Conservation (phyloP, 345 rosid genomes). For the Microcos paniculata region DNA sequence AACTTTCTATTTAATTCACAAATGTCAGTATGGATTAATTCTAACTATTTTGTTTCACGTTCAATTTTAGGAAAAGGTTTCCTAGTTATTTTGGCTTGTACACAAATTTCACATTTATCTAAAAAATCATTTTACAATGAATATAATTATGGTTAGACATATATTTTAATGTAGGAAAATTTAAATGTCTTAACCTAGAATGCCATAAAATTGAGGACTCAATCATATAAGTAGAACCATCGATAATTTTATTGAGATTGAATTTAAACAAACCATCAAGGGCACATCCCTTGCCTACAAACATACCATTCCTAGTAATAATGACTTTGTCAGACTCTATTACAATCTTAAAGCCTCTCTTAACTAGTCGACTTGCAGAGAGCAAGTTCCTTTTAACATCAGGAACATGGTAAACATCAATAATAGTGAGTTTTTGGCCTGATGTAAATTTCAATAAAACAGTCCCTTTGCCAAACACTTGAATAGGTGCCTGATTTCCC, state of each 20-base stretch:
- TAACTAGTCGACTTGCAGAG: not conserved
- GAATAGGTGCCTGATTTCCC: not conserved
- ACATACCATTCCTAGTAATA: slow-evolving; percentile 5
- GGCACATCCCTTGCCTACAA: slow-evolving; percentile 6
- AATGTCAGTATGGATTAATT: not conserved
- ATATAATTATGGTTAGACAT: not conserved
- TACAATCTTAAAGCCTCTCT: slow-evolving; percentile 9
- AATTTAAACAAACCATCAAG: slow-evolving; percentile 7
- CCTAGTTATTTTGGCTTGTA: not conserved
- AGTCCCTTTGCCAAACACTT: not conserved
- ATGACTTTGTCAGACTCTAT: slow-evolving; percentile 3
- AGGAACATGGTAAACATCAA: not conserved
- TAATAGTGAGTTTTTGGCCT: not conserved
- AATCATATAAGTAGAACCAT: not conserved
- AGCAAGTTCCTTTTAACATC: slow-evolving; percentile 16
- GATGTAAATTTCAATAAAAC: not conserved
- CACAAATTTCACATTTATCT: not conserved
- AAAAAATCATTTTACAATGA: not conserved
- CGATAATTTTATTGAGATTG: not conserved
- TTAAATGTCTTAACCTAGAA: slow-evolving; percentile 2
- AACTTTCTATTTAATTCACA: not conserved
- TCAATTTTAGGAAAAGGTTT: not conserved
- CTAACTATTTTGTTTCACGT: not conserved
- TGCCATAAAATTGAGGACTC: not conserved
- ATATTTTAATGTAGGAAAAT: not conserved